phyloP scores from a whole-genome alignment of 306 rosid species.

The Acacia melanoxylon region DNA sequence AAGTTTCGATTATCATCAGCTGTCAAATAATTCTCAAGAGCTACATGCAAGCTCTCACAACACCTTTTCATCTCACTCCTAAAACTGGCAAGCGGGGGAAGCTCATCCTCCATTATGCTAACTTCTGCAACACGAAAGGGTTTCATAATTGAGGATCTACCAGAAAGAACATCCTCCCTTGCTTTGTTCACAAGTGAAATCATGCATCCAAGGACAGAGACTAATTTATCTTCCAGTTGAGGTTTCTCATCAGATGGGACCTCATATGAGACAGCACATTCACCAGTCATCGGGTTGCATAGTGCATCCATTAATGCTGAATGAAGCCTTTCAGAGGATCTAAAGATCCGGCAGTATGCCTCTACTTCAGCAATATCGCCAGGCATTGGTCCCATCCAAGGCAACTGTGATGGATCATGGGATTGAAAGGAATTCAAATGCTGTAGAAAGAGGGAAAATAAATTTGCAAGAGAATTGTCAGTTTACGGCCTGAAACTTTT shows the following conservation, averaged over 20 bases:
- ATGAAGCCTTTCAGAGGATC: conserved; percentile 84
- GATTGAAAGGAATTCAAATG: conserved; percentile 51
- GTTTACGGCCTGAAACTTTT: conserved; percentile 31
- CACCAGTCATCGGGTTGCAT: conserved; percentile 92
- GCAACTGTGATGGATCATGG: conserved; percentile 52
- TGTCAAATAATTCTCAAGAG: conserved; percentile 74
- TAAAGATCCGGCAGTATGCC: conserved; percentile 91
- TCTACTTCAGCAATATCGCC: conserved; percentile 98
- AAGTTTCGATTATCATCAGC: conserved; percentile 69
- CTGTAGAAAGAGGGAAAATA: conserved; percentile 20
- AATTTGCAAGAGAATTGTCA: conserved; percentile 34
- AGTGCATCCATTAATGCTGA: conserved; percentile 77
- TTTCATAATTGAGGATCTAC: conserved; percentile 69
- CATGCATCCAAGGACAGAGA: conserved; percentile 92
- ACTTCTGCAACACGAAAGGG: conserved; percentile 48
- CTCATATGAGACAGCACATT: conserved; percentile 84
- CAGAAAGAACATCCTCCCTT: conserved; percentile 84
- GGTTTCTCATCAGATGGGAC: conserved; percentile 81
- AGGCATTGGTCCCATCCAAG: conserved; percentile 89
- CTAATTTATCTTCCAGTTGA: conserved; percentile 86
- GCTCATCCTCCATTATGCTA: conserved; percentile 58
- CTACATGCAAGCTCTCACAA: conserved; percentile 93
- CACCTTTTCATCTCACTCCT: conserved; percentile 98
- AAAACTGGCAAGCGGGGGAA: conserved; percentile 82
- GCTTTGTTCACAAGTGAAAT: conserved; percentile 79